Percentiles rank a stretch among this genome's conserved stretches.
Conservation (phyloP, 2,329 filamentous ascomycete species). For the Colletotrichum sidae region DNA sequence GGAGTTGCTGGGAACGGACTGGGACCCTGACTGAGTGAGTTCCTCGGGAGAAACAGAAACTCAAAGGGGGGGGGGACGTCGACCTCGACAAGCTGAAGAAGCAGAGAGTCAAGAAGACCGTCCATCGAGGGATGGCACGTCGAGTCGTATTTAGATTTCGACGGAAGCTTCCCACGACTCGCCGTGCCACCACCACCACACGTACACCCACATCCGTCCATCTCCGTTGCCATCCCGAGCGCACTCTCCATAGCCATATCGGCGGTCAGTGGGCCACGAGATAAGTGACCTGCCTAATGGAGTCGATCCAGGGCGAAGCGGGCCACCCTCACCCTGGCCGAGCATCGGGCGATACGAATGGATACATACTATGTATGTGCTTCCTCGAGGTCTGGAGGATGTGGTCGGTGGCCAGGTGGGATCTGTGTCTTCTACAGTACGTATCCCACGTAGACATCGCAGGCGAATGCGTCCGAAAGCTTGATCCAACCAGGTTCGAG, state of each 20-base stretch:
- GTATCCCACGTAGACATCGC: slow-evolving; percentile 1
- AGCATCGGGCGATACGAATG: slow-evolving; percentile 25
- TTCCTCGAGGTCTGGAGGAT: no score
- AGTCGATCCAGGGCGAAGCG: slow-evolving; percentile 17
- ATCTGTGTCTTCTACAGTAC: background rate
- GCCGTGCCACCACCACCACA: background rate
- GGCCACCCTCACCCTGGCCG: slow-evolving; percentile 25
- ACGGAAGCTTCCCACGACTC: background rate
- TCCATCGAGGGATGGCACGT: background rate
- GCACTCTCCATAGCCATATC: slow-evolving; percentile 13
- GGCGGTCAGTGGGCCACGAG: slow-evolving; percentile 24
- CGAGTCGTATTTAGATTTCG: slow-evolving; percentile 32
- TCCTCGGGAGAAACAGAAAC: slow-evolving; percentile 14
- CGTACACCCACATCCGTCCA: slow-evolving; percentile 8
- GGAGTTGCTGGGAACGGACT: slow-evolving; percentile 1
- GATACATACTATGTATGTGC: no score
- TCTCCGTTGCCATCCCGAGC: background rate
- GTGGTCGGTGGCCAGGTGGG: no score
- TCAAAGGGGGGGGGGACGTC: slow-evolving; percentile 19
- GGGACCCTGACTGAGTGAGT: slow-evolving; percentile 10
- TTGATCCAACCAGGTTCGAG: slow-evolving; percentile 12
- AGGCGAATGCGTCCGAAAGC: slow-evolving; percentile 18
- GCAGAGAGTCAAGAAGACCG: background rate
- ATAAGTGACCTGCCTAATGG: slow-evolving; percentile 35
- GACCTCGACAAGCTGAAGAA: slow-evolving; percentile 18